Base-by-base conservation (phyloP, 768 basidiomycete species). In the Tulasnella sp. region DNA sequence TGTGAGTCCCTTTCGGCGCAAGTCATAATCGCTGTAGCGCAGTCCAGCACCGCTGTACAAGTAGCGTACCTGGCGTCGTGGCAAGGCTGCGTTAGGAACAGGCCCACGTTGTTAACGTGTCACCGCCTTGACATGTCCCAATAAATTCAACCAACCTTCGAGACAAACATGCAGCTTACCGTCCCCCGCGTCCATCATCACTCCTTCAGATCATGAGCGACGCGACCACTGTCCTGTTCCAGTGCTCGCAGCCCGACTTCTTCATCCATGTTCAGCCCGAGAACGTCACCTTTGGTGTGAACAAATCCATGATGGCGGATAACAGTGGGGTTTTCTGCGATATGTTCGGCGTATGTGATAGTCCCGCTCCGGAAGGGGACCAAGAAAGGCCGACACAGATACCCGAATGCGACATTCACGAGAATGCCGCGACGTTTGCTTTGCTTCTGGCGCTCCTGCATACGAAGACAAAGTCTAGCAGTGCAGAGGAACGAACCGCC, bases 271-370 rank as follows among this genome's bases (percentile, higher is more conserved):
- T 81, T 41, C 67, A 74, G 21, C 72, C 71, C 34, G 80, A 82
- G 67, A 71, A 69, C 27, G 67, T 73, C 27, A 68, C 14, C 15
- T 50, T 51, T 37, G 21, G 29, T 32, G 52, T 60, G 1, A 59
- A 62, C 75, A 75, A 39, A 63, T 69, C 35, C 74, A 75, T 19
- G 69, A 29, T 85, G 59, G 67, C 67, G 45, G 72, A 69, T 51
- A 60, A 61, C 15, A 84, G 82, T 63, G 74, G 79, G 63, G 76
- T 84, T 58, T 85, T 86, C 62, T 70, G 83, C 65, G 75, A 82
- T 64, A 85, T 86, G 84, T 84, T 86, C 65, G 68, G 72, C 23
- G 75, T 75, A 60, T 83, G 82, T 60, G 75, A 78, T 52, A 59
- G 49, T 29, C 37, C 48, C 46, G 62, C 27, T 46, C 61, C 49